phyloP scores from a whole-genome alignment of 768 basidiomycete genomes.

The Kwoniella bestiolae region DNA sequence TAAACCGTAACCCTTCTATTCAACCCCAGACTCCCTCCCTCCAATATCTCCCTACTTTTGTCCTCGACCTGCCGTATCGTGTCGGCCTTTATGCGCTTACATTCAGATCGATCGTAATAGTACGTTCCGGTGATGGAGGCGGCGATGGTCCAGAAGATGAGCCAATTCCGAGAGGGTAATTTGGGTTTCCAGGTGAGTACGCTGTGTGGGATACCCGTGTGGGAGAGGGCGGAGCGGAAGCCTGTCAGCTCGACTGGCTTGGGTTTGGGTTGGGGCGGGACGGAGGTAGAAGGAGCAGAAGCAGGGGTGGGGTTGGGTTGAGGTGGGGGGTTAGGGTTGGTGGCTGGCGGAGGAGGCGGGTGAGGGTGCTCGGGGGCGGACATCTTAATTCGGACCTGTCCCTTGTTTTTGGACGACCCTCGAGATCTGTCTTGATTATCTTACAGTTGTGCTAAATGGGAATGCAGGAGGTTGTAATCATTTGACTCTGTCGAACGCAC shows the following conservation, averaged over 20 bases:
- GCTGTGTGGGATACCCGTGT: conserved; percentile 67
- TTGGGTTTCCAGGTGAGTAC: conserved; percentile 84
- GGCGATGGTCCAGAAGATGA: conserved; percentile 90
- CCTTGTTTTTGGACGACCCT: not conserved
- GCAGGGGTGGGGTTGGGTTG: conserved; percentile 19
- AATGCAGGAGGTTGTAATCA: too few relatives aligned
- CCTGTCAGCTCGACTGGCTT: conserved; percentile 41
- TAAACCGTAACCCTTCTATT: conserved; percentile 84
- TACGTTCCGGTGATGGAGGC: conserved; percentile 73
- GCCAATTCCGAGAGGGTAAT: conserved; percentile 90
- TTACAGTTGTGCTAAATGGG: not conserved
- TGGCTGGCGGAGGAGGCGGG: conserved; percentile 3
- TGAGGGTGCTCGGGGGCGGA: conserved; percentile 5
- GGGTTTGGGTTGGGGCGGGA: conserved; percentile 9
- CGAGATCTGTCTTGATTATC: not conserved
- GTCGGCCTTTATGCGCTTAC: conserved; percentile 72
- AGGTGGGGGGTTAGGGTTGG: conserved; percentile 10
- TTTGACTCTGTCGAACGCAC: too few relatives aligned
- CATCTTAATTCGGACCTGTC: conserved; percentile 3
- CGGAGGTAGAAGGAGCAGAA: conserved; percentile 7
- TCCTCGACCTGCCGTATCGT: conserved; percentile 80
- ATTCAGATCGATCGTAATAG: conserved; percentile 78
- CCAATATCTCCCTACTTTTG: conserved; percentile 71
- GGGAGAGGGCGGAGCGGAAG: conserved; percentile 53
- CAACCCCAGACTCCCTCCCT: conserved; percentile 63